Evolutionary conservation across 1,284 basidiomycete genomes (phyloP).

Genomic region (Trichosporon inkin): DNA sequence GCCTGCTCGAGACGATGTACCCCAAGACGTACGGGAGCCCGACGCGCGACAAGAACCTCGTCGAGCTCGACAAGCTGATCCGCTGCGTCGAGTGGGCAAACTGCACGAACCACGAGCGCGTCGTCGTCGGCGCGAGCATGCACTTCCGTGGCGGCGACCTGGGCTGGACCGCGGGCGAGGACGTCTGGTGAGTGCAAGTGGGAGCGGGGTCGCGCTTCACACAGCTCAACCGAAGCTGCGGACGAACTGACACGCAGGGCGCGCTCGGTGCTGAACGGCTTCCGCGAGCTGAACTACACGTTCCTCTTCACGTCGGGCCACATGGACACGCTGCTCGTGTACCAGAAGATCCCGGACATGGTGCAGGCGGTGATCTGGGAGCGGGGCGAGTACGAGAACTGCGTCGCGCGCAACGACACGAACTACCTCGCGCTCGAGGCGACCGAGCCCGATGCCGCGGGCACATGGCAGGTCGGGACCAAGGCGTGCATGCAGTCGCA

Average conservation of each 20-base stretch:
- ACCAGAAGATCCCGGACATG: conserved; percentile 35
- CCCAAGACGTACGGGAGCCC: conserved; percentile 3
- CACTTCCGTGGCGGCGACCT: conserved; percentile 27
- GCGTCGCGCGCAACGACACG: conserved; percentile 23
- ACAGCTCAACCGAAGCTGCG: neutral
- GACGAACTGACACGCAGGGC: conserved; percentile 14
- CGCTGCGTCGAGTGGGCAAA: conserved; percentile 24
- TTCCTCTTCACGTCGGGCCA: conserved; percentile 30
- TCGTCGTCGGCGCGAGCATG: conserved; percentile 30
- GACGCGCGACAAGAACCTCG: conserved; percentile 2
- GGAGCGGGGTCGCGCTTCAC: neutral
- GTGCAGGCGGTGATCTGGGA: conserved; percentile 36
- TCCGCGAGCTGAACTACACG: conserved; percentile 35
- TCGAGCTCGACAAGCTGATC: conserved; percentile 21
- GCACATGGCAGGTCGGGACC: conserved; percentile 17
- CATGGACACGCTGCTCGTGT: conserved; percentile 36
- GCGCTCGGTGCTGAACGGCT: conserved; percentile 27
- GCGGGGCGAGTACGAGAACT: conserved; percentile 17
- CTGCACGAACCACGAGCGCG: conserved; percentile 30
- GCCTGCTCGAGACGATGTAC: conserved; percentile 15
- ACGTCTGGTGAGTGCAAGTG: conserved; percentile 21
- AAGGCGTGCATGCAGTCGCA: conserved; percentile 23
- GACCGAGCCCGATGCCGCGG: conserved; percentile 11
- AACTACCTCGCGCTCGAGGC: conserved; percentile 19
- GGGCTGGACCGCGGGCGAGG: conserved; percentile 18